phyloP scores from a whole-genome alignment of 257 asterid genomes.

The Plantago elongata region DNA sequence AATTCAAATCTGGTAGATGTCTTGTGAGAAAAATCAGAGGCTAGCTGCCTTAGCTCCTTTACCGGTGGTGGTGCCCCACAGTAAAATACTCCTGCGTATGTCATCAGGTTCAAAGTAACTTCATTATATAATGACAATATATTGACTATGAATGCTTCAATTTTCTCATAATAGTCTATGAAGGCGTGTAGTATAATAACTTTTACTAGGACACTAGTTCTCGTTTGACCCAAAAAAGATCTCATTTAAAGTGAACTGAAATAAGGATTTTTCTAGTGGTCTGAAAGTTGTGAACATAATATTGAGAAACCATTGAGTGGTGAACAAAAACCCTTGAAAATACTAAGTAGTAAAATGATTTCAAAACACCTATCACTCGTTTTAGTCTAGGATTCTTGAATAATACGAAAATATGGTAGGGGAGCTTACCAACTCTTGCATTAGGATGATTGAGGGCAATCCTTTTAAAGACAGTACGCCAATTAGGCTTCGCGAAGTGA shows the following conservation, averaged over 20 bases:
- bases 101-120: not conserved
- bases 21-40: slow-evolving; percentile 57
- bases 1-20: slow-evolving; percentile 58
- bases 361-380: not conserved
- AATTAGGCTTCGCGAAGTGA: slow-evolving; percentile 69
- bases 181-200: too few relatives aligned
- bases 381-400: too few relatives aligned
- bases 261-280: not conserved
- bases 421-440: slow-evolving; percentile 49
- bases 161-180: too few relatives aligned
- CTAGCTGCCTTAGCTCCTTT: slow-evolving; percentile 50
- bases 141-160: not conserved
- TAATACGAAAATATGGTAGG: too few relatives aligned
- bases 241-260: not conserved
- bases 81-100: slow-evolving; percentile 60
- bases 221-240: not conserved
- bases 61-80: slow-evolving; percentile 64
- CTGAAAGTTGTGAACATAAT: too few relatives aligned
- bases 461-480: slow-evolving; percentile 60
- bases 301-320: too few relatives aligned
- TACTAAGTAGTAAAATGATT: not conserved
- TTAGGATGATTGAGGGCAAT: slow-evolving; percentile 59
- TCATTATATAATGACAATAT: not conserved
- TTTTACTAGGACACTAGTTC: not conserved
- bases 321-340: not conserved